Evolutionary conservation across 2,329 filamentous ascomycete species (phyloP).

Genomic region (Aspergillus floridensis): DNA sequence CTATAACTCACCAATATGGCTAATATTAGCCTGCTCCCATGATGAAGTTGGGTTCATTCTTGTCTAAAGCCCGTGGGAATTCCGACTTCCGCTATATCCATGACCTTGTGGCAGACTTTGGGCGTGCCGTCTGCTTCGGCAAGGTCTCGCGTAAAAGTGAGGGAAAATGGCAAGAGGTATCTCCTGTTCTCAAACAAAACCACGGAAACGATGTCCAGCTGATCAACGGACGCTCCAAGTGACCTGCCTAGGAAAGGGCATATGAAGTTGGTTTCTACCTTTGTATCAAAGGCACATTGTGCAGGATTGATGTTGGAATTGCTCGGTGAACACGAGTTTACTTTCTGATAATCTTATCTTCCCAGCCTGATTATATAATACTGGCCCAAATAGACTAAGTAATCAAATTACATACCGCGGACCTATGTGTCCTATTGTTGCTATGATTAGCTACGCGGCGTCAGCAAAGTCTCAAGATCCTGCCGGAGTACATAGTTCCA

Average conservation of each 20-base stretch:
- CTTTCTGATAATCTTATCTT: not conserved
- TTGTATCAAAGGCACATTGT: not conserved
- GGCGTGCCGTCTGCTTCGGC: not conserved
- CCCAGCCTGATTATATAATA: not conserved
- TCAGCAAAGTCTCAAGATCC: too few species aligned
- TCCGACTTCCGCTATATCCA: conserved; percentile 11
- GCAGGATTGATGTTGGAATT: not conserved
- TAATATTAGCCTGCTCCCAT: conserved; percentile 4
- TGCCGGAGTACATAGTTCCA: too few species aligned
- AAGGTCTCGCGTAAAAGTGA: not conserved
- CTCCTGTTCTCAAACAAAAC: too few species aligned
- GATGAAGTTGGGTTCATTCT: conserved; percentile 9
- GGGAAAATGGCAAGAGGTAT: too few species aligned
- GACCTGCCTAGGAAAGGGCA: not conserved
- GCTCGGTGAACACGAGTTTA: not conserved
- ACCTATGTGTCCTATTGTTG: too few species aligned
- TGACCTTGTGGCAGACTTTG: conserved; percentile 8
- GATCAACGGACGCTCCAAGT: not conserved
- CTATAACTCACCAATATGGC: conserved; percentile 9
- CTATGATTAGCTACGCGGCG: too few species aligned
- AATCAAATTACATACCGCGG: not conserved
- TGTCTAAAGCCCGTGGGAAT: not conserved
- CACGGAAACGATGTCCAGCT: too few species aligned
- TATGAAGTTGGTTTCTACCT: not conserved
- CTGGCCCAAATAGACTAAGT: not conserved